Conservation (phyloP, 2,329 filamentous ascomycete species). For the Capronia americana region DNA sequence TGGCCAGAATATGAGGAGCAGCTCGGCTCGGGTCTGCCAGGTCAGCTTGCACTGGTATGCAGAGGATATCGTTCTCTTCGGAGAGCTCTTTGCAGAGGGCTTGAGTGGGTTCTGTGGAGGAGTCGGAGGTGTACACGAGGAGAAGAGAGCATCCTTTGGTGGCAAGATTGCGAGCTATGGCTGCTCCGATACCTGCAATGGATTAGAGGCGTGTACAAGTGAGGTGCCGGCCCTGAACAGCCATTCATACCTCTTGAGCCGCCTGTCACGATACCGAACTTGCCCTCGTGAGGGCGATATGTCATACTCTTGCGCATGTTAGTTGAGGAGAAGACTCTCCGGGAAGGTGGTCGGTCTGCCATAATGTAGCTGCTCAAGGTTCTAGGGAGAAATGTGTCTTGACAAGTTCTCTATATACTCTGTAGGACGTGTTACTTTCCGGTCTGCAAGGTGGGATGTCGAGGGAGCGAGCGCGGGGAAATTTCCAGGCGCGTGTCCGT, state of each 20-base stretch:
- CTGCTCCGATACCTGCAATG: conserved; percentile 73
- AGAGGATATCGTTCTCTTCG: conserved; percentile 64
- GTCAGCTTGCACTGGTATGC: conserved; percentile 70
- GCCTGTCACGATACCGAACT: conserved; percentile 79
- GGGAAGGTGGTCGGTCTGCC: conserved; percentile 24
- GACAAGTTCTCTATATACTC: not conserved
- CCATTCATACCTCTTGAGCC: conserved; percentile 70
- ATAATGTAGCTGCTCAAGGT: conserved; percentile 6
- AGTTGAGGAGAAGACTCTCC: conserved; percentile 33
- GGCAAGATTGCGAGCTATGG: conserved; percentile 73
- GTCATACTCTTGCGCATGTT: conserved; percentile 30
- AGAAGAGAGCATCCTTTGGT: conserved; percentile 72
- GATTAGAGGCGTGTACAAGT: conserved; percentile 9
- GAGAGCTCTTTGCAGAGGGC: conserved; percentile 64
- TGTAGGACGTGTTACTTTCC: not conserved
- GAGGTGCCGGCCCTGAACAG: not conserved
- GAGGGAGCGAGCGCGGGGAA: conserved; percentile 29
- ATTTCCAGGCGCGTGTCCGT: conserved; percentile 15
- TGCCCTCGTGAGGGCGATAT: conserved; percentile 66
- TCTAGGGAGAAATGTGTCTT: not conserved
- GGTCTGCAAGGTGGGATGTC: not conserved
- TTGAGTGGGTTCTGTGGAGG: conserved; percentile 60
- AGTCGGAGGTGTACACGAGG: conserved; percentile 73
- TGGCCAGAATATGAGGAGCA: conserved; percentile 61
- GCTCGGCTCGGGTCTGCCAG: conserved; percentile 68